Evolutionary conservation across 169 alveolate species (phyloP).

Genomic region (Plasmodium adleri): DNA sequence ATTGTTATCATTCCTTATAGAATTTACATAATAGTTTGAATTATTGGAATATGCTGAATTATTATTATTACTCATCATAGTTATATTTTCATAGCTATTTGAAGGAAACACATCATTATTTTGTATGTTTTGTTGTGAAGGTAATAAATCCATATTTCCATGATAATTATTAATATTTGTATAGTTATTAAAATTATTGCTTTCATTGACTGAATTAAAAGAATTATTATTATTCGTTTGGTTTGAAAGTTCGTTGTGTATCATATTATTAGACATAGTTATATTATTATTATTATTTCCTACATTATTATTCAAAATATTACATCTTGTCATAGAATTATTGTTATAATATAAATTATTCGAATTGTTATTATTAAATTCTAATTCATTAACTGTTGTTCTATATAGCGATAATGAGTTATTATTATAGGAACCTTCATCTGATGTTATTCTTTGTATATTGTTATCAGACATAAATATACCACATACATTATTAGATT

Average conservation of each 20-base stretch:
- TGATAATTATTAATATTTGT: not conserved
- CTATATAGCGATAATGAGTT: too few relatives aligned
- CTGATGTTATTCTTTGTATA: too few relatives aligned
- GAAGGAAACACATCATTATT: not conserved
- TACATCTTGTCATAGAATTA: not conserved
- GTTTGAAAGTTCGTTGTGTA: not conserved
- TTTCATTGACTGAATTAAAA: not conserved
- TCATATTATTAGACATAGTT: not conserved
- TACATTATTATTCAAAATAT: not conserved
- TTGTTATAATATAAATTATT: not conserved
- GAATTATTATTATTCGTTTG: not conserved
- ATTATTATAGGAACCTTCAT: too few relatives aligned
- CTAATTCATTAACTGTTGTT: too few relatives aligned
- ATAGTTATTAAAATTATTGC: not conserved
- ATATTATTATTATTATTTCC: not conserved
- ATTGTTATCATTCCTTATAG: not conserved
- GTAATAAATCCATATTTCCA: not conserved
- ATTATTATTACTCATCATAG: constrained; percentile 1
- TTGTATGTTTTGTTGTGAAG: not conserved
- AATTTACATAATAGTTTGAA: not conserved
- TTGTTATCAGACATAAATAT: too few relatives aligned
- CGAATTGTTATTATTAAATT: constrained; percentile 1
- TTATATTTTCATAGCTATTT: not conserved
- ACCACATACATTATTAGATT: too few relatives aligned
- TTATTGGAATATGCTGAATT: not conserved